Percentiles rank a stretch among this genome's conserved stretches.
Evolutionary conservation across 2,329 filamentous ascomycete genomes (phyloP).

Genomic region (Kalaharituber pfeilii): DNA sequence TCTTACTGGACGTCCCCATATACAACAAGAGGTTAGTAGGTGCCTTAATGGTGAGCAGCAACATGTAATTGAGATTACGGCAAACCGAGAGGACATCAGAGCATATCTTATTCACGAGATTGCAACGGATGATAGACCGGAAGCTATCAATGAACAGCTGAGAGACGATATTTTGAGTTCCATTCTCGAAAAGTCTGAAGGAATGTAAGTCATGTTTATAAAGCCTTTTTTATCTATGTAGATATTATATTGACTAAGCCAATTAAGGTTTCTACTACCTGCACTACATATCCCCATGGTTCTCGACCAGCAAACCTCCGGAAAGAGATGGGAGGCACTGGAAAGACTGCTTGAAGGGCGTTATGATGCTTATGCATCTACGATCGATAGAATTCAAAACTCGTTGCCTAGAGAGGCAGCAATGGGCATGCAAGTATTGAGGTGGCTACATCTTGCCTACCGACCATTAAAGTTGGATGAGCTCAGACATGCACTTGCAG

Average conservation of each 20-base stretch:
- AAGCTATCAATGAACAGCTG: constrained; percentile 1
- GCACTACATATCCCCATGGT: not conserved
- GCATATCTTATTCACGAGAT: not conserved
- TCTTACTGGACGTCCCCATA: constrained; percentile 2
- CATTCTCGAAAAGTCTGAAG: not conserved
- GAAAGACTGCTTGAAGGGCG: not conserved
- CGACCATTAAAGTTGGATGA: not conserved
- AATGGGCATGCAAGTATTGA: not conserved
- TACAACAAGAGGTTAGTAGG: not conserved
- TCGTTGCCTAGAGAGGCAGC: not conserved
- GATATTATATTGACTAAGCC: not conserved
- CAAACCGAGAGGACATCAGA: not conserved
- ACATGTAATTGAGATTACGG: not conserved
- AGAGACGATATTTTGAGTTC: not conserved
- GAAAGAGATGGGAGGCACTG: not conserved
- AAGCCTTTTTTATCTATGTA: not conserved
- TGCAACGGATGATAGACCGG: not conserved
- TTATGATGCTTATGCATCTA: not conserved
- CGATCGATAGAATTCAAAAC: not conserved
- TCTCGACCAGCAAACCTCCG: not conserved
- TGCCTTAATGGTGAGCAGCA: not conserved
- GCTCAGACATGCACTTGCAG: not conserved
- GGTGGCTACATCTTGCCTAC: not conserved
- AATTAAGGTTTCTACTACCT: not conserved
- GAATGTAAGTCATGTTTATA: constrained; percentile 2